Evolutionary conservation across 2,329 filamentous ascomycete species (phyloP), one percentile per base, ranked within the genome.

Genomic region (Venturia carpophila): DNA sequence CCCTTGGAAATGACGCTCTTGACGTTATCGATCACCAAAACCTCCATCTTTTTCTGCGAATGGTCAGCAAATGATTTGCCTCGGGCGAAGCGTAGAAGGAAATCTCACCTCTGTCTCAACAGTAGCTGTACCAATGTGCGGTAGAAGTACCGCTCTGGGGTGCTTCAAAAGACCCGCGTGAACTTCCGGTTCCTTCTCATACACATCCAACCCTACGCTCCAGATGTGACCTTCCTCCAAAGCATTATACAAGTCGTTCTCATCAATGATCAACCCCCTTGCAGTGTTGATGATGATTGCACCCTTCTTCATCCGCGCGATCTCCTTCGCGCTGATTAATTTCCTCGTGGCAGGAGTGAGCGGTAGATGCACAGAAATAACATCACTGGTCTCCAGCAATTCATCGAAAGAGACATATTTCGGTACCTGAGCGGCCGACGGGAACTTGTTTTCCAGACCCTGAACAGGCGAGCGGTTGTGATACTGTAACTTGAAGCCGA

Each of bases 41-140:
- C 60, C 27, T 63, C 60, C 60, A 63, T 63, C 30, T 63, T 63
- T 60, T 39, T 60, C 56, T 60, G 19, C 24, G 3, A 7, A 60
- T 19, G 15, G 27, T 64, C 37, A 60, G 43, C 39, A 42, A n/a
- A 21, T 9, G 21, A 7, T 41, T 13, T 19, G 7, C 13, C 30
- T 21, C 58, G 15, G 17, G 37, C 11, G 34, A 34, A 19, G n/a
- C 11, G 10, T 52, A 10, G 13, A 21, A 60, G 66, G 69, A 65
- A 24, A 6, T 67, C 72, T 68, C 65, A 75, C 81, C 74, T 85
- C 83, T 27, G 83, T 85, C 73, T 86, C 84, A 70, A 79, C 82
- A 13, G 83, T 86, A 67, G 75, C 79, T 1, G 84, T 87, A 24
- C 84, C 84, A 68, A 87, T 81, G 69, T 87, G 84, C 47, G 84